phyloP scores from a whole-genome alignment of 805 yeast species.

The Saturnispora serradocipensis region DNA sequence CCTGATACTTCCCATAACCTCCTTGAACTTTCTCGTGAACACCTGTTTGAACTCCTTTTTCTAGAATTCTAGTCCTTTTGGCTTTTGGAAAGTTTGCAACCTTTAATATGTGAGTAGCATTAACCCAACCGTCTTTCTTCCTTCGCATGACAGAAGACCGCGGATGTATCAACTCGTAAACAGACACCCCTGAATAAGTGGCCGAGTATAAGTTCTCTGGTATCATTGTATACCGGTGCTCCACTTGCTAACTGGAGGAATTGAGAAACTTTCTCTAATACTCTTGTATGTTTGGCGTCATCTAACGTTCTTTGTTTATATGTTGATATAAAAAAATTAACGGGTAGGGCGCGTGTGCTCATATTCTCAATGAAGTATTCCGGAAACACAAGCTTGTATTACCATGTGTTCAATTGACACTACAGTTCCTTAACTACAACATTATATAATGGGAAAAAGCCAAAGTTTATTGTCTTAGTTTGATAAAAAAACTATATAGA shows the following conservation, averaged over 20 bases:
- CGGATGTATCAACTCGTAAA: conserved; percentile 63
- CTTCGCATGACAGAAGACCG: conserved; percentile 74
- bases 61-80: conserved; percentile 82
- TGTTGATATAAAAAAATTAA: neutral
- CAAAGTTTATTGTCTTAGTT: no score
- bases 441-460: neutral
- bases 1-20: conserved; percentile 95
- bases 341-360: neutral
- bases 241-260: neutral
- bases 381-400: no score
- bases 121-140: conserved; percentile 72
- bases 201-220: conserved; percentile 50
- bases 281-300: neutral
- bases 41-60: conserved; percentile 86
- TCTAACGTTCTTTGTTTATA: neutral
- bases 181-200: conserved; percentile 73
- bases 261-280: neutral
- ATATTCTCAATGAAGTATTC: neutral
- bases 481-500: neutral
- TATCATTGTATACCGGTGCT: conserved; percentile 12
- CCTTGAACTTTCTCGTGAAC: conserved; percentile 92
- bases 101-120: conserved; percentile 91
- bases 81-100: conserved; percentile 94
- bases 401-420: neutral
- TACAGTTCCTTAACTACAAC: neutral